phyloP scores from a whole-genome alignment of 352 stramenopile species.

The Globisporangium echinulatum region DNA sequence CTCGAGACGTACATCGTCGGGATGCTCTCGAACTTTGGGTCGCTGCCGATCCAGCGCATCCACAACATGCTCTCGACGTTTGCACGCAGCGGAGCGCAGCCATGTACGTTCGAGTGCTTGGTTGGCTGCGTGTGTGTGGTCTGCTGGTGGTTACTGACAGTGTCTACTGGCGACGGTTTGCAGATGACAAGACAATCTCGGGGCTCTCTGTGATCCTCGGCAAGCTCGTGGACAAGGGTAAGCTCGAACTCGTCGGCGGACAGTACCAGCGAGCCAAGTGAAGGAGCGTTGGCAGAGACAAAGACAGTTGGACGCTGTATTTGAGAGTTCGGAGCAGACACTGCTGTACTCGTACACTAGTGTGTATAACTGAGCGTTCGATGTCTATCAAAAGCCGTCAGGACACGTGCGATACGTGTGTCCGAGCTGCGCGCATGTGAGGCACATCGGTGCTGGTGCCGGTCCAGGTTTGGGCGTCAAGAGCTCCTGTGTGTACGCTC shows the following conservation, averaged over 20 bases:
- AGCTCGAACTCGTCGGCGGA: slow-evolving; percentile 55
- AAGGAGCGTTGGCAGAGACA: not conserved
- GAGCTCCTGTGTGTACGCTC: not conserved
- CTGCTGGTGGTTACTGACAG: too few relatives aligned
- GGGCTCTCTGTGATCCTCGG: slow-evolving; percentile 59
- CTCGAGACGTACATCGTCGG: slow-evolving; percentile 93
- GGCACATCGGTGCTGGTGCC: not conserved
- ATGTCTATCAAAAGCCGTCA: not conserved
- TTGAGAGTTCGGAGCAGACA: not conserved
- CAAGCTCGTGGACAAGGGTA: slow-evolving; percentile 64
- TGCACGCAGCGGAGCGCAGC: slow-evolving; percentile 57
- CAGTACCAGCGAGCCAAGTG: slow-evolving; percentile 47
- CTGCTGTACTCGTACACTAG: not conserved
- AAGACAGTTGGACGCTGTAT: not conserved
- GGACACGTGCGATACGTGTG: not conserved
- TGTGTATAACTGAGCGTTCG: not conserved
- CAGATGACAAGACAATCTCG: slow-evolving; percentile 82
- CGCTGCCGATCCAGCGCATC: slow-evolving; percentile 89
- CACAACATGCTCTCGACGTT: slow-evolving; percentile 93
- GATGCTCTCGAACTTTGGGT: slow-evolving; percentile 93
- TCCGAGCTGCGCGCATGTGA: not conserved
- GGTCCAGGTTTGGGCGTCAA: not conserved
- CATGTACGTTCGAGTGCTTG: slow-evolving; percentile 39
- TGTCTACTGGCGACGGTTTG: not conserved
- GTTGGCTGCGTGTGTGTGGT: not conserved